A percentile compares a stretch with the other conserved stretches of the same genome.
phyloP scores from a whole-genome alignment of 1,139 yeast genomes.

The Eremothecium cymbalariae region DNA sequence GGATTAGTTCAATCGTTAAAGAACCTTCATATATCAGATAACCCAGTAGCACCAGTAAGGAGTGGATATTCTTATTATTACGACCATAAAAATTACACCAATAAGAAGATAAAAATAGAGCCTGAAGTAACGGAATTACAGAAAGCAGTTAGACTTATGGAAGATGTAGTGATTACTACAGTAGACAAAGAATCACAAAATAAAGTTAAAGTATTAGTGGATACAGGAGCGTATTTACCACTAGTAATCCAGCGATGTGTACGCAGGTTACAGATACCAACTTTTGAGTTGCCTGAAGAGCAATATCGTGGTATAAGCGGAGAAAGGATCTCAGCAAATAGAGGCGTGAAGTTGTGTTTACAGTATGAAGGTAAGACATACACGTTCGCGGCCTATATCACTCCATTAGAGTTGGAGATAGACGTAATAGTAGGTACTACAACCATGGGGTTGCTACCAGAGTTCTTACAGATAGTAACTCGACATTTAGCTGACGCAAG shows the following conservation, averaged over 20 bases:
- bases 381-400: background rate
- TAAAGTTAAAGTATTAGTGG: background rate
- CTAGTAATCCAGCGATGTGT: background rate
- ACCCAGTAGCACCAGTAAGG: background rate
- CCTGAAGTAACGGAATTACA: background rate
- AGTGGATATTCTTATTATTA: no score
- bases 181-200: background rate
- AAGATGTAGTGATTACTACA: background rate
- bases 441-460: background rate
- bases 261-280: background rate
- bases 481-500: background rate
- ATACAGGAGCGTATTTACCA: constrained; percentile 1
- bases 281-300: background rate
- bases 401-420: background rate
- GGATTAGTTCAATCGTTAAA: background rate
- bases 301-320: background rate
- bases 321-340: background rate
- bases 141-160: background rate
- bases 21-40: background rate
- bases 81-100: background rate
- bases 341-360: background rate
- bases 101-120: no score
- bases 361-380: background rate
- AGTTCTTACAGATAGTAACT: background rate
- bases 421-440: background rate